Conservation (phyloP, 2,329 filamentous ascomycete genomes). For the Peltaster fructicola region DNA sequence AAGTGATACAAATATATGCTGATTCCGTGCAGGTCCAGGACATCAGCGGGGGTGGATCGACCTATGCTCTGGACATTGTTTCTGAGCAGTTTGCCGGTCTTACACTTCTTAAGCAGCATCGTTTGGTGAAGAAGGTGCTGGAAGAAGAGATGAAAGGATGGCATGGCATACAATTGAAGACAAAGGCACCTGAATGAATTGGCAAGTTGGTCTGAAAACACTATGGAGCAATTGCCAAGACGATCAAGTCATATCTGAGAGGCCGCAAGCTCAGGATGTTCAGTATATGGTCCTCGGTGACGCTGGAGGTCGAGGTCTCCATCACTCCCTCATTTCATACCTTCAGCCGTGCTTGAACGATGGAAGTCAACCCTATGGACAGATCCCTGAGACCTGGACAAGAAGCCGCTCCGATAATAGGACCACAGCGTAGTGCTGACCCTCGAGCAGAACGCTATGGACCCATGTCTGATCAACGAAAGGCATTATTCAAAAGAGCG, state of each 20-base stretch:
- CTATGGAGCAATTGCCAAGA: background rate
- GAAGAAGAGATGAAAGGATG: slow-evolving; percentile 61
- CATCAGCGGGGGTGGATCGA: slow-evolving; percentile 65
- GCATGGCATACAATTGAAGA: slow-evolving; percentile 71
- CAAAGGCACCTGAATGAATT: slow-evolving; percentile 36
- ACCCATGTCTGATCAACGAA: too few relatives aligned
- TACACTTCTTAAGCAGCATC: slow-evolving; percentile 63
- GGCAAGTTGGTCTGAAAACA: background rate
- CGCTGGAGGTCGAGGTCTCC: too few relatives aligned
- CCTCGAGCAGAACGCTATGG: too few relatives aligned
- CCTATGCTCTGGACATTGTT: slow-evolving; percentile 70
- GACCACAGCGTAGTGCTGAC: too few relatives aligned
- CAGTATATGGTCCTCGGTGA: too few relatives aligned
- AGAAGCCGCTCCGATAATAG: too few relatives aligned
- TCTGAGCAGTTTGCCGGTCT: slow-evolving; percentile 53
- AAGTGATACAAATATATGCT: background rate
- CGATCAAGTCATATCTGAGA: background rate
- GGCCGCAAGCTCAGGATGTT: too few relatives aligned
- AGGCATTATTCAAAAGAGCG: too few relatives aligned
- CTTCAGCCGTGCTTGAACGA: too few relatives aligned
- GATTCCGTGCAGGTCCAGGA: slow-evolving; percentile 45
- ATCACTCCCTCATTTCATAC: too few relatives aligned
- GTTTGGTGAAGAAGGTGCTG: slow-evolving; percentile 58
- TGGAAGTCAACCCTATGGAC: too few relatives aligned
- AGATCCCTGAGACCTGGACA: too few relatives aligned